phyloP scores from a whole-genome alignment of 108 stramenopile genomes.

The Nannochloropsis gaditana region DNA sequence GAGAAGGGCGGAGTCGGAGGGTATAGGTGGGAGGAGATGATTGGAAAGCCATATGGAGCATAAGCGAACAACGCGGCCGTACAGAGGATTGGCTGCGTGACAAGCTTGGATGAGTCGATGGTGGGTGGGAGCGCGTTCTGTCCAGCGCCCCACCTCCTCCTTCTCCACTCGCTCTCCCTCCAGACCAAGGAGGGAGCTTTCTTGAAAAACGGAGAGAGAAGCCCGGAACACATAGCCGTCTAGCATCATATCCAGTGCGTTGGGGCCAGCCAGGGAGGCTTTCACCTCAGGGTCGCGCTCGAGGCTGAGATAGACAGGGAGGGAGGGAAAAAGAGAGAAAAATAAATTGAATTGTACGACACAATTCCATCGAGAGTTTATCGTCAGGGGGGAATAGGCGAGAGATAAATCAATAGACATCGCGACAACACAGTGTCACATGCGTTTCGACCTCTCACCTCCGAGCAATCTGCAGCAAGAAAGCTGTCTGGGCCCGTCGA shows the following conservation, averaged over 20 bases:
- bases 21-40: neutral
- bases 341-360: neutral
- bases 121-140: neutral
- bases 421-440: neutral
- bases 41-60: neutral
- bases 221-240: conserved; percentile 12
- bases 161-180: neutral
- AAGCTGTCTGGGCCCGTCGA: neutral
- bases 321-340: neutral
- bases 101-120: neutral
- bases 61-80: neutral
- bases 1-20: neutral
- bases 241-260: neutral
- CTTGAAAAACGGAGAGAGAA: neutral
- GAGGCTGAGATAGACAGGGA: neutral
- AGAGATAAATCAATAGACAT: too few species aligned
- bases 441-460: neutral
- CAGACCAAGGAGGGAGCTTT: neutral
- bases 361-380: too few species aligned
- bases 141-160: neutral
- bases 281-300: neutral
- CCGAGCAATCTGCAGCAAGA: conserved; percentile 1
- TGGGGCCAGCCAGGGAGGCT: neutral
- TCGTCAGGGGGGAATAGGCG: too few species aligned
- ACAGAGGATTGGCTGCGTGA: neutral